Evolutionary conservation across 768 basidiomycete species (phyloP).

Genomic region (Naganishia vishniacii): DNA sequence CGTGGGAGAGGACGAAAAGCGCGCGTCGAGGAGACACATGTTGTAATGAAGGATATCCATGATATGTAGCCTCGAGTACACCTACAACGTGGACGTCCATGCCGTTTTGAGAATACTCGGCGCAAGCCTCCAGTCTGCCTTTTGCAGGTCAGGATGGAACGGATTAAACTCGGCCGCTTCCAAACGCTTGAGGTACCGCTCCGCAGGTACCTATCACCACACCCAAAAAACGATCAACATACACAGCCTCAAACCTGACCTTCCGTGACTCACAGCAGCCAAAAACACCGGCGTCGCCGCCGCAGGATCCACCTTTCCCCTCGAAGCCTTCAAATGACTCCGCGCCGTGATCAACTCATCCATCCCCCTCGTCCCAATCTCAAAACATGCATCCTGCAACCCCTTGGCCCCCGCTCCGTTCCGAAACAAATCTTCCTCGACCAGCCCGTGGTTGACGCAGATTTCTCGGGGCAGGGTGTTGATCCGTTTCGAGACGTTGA

Average conservation of each 20-base stretch:
- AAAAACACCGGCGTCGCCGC: conserved; percentile 43
- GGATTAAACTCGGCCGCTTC: conserved; percentile 45
- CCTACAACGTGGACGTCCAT: conserved; percentile 35
- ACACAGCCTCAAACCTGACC: neutral
- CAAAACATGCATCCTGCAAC: conserved; percentile 38
- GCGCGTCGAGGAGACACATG: too few relatives aligned
- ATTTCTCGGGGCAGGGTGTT: conserved; percentile 41
- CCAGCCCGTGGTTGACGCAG: conserved; percentile 37
- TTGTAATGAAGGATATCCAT: too few relatives aligned
- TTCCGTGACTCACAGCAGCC: conserved; percentile 35
- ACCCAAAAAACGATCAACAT: neutral
- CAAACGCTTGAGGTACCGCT: conserved; percentile 42
- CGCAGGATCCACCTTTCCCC: conserved; percentile 38
- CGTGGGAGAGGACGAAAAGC: neutral
- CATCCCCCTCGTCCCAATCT: conserved; percentile 48
- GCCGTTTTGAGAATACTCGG: conserved; percentile 43
- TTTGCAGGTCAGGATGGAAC: conserved; percentile 43
- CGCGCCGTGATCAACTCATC: conserved; percentile 48
- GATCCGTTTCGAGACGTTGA: conserved; percentile 36
- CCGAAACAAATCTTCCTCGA: conserved; percentile 51
- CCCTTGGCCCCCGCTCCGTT: conserved; percentile 53
- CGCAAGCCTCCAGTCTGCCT: conserved; percentile 45
- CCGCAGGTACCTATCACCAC: conserved; percentile 40
- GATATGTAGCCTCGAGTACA: conserved; percentile 16
- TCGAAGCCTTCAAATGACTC: conserved; percentile 39